Conservation (phyloP, 2,329 filamentous ascomycete species). For the Penicillium sp. region DNA sequence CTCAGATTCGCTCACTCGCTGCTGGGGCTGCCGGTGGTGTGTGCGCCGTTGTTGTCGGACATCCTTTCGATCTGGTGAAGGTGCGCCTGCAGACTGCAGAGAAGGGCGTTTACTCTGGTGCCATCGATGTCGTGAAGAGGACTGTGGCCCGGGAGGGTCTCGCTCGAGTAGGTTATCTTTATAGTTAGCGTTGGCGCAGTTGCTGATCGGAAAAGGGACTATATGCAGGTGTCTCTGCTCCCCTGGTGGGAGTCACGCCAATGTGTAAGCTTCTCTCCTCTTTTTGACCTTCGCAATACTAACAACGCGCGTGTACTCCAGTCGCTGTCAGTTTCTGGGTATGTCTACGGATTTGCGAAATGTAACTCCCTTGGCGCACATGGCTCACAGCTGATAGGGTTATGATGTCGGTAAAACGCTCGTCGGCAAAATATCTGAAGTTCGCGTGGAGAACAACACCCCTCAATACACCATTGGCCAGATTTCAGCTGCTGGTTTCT, state of each 20-base stretch:
- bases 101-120: conserved; percentile 79
- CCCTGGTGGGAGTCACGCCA: conserved; percentile 87
- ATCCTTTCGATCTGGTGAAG: conserved; percentile 97
- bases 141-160: conserved; percentile 80
- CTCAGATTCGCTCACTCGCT: conserved; percentile 67
- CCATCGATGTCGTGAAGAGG: conserved; percentile 83
- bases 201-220: conserved; percentile 51
- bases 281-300: too few relatives aligned
- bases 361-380: too few relatives aligned
- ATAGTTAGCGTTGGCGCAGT: too few relatives aligned
- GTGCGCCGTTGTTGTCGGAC: conserved; percentile 86
- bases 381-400: conserved; percentile 55
- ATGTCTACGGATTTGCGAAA: conserved; percentile 21
- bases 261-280: conserved; percentile 81
- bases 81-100: conserved; percentile 94
- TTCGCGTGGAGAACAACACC: conserved; percentile 50
- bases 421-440: conserved; percentile 59
- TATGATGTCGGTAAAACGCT: conserved; percentile 92
- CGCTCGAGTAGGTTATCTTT: conserved; percentile 39
- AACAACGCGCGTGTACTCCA: conserved; percentile 27
- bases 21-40: conserved; percentile 89
- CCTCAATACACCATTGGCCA: conserved; percentile 71
- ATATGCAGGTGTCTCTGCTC: conserved; percentile 94
- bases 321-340: conserved; percentile 61
- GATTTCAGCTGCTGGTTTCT: conserved; percentile 86